Conservation (phyloP, 176 grass and related monocot genomes). For the Stipa capillata region DNA sequence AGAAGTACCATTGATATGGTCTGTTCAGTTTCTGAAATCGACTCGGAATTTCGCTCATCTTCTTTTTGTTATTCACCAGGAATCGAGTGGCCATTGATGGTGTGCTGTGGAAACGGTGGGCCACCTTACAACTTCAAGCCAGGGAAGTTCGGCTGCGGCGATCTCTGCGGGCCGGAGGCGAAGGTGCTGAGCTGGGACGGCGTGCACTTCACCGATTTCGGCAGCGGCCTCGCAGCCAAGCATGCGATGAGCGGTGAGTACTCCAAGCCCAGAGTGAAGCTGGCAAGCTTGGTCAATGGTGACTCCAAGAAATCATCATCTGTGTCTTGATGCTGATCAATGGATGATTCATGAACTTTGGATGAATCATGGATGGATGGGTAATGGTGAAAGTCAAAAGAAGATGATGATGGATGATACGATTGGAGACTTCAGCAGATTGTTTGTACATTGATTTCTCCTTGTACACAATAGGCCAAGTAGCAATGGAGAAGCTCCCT, state of each 20-base stretch:
- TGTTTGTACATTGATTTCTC: constrained; percentile 6
- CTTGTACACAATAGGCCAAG: constrained; percentile 3
- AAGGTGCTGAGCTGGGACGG: constrained; percentile 58
- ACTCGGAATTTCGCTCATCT: neutral
- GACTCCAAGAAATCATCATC: constrained; percentile 26
- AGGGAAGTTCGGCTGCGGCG: constrained; percentile 22
- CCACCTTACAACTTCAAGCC: constrained; percentile 51
- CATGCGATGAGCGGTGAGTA: constrained; percentile 29
- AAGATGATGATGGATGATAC: neutral
- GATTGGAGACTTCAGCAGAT: neutral
- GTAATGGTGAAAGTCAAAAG: neutral
- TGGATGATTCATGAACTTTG: neutral
- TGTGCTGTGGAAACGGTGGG: constrained; percentile 67
- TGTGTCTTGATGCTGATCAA: constrained; percentile 17
- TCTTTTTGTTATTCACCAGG: constrained; percentile 17
- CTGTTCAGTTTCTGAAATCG: neutral
- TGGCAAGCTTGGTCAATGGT: constrained; percentile 46
- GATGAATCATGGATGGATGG: neutral
- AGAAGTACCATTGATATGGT: neutral
- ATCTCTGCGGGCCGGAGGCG: constrained; percentile 22
- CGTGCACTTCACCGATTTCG: constrained; percentile 45
- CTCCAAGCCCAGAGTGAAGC: constrained; percentile 46
- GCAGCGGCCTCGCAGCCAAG: constrained; percentile 35
- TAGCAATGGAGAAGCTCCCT: neutral
- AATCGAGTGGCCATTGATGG: constrained; percentile 63